A percentile compares a stretch with the other conserved stretches of the same genome.
Conservation (phyloP, 805 yeast genomes). For the Zygosaccharomyces bailii region DNA sequence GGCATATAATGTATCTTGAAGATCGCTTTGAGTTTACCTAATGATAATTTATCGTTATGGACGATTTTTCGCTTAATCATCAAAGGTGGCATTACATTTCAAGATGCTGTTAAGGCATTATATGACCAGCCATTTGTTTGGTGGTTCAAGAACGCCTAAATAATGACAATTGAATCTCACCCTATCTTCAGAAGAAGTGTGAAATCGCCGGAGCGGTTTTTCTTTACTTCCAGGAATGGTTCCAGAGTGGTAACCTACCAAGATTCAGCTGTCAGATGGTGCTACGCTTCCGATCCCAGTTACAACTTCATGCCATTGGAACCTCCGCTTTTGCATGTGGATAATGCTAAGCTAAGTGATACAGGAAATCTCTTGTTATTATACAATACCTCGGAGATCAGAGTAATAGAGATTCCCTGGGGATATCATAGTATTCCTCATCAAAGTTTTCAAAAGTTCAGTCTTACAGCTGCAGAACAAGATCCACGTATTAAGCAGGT, state of each 20-base stretch:
- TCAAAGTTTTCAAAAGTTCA: slow-evolving; percentile 13
- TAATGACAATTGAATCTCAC: slow-evolving; percentile 12
- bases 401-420: slow-evolving; percentile 32
- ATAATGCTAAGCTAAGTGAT: slow-evolving; percentile 16
- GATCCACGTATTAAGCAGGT: slow-evolving; percentile 37
- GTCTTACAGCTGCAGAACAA: background rate
- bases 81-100: background rate
- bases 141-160: background rate
- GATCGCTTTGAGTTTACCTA: background rate
- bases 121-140: background rate
- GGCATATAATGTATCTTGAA: background rate
- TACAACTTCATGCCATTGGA: slow-evolving; percentile 19
- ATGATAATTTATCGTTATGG: background rate
- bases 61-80: background rate
- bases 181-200: slow-evolving; percentile 10
- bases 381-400: slow-evolving; percentile 17
- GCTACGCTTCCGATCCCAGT: slow-evolving; percentile 10
- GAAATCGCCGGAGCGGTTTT: slow-evolving; percentile 14
- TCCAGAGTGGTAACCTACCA: slow-evolving; percentile 20
- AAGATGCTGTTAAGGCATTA: no score
- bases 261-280: slow-evolving; percentile 23
- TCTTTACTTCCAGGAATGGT: slow-evolving; percentile 20
- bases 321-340: slow-evolving; percentile 10
- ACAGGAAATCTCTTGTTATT: slow-evolving; percentile 25
- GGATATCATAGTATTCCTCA: slow-evolving; percentile 14